Percentiles rank a stretch among this genome's conserved stretches.
Evolutionary conservation across 805 yeast genomes (phyloP).

Genomic region (Saccharomycopsis microspora): DNA sequence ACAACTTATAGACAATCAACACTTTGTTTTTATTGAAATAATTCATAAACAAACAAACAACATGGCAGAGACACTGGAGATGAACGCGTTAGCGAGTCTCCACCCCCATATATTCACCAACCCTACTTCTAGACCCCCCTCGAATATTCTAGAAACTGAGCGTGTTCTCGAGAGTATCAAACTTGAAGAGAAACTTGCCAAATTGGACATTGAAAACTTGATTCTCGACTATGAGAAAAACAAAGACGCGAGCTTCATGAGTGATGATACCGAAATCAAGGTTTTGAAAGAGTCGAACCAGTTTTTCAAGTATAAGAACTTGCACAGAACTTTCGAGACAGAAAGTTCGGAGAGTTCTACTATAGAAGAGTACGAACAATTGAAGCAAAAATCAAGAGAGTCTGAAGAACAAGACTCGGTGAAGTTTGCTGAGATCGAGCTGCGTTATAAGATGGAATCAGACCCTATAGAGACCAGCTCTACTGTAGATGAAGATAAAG

Average conservation of each 20-base stretch:
- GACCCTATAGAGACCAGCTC: too few species aligned
- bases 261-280: conserved; percentile 9
- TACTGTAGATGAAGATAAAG: too few species aligned
- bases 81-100: too few species aligned
- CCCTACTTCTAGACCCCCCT: too few species aligned
- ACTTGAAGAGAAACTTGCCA: conserved; percentile 11
- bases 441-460: too few species aligned
- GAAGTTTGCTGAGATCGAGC: too few species aligned
- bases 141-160: conserved; percentile 2
- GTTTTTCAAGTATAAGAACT: background rate
- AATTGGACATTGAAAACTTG: conserved; percentile 8
- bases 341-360: background rate
- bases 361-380: too few species aligned
- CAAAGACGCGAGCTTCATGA: conserved; percentile 1
- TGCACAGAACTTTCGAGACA: background rate
- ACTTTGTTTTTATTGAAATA: background rate
- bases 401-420: too few species aligned
- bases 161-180: conserved; percentile 5
- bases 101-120: too few species aligned
- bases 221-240: conserved; percentile 5
- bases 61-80: too few species aligned
- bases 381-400: too few species aligned
- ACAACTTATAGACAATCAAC: too few species aligned
- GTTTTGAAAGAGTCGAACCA: conserved; percentile 5
- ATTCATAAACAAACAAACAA: background rate